Percentiles rank a stretch among this genome's conserved stretches.
Conservation (phyloP, 805 yeast species). For the Candida chilensis region DNA sequence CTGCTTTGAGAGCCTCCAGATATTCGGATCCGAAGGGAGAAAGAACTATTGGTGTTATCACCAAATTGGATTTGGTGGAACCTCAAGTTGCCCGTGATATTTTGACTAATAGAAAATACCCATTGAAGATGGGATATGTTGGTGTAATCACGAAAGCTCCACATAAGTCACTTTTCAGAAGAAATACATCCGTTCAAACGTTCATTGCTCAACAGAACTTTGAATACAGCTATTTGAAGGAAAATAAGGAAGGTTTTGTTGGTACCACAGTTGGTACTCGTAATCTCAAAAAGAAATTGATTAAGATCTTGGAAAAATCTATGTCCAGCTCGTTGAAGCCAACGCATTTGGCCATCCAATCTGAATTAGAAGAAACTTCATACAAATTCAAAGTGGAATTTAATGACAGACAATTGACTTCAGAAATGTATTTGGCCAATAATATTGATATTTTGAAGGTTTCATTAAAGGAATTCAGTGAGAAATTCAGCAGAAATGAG, state of each 20-base stretch:
- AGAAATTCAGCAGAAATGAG: constrained; percentile 75
- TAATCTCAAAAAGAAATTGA: constrained; percentile 67
- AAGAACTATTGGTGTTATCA: constrained; percentile 92
- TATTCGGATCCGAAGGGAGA: constrained; percentile 89
- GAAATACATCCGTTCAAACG: constrained; percentile 51
- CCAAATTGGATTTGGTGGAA: constrained; percentile 85
- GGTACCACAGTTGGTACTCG: constrained; percentile 74
- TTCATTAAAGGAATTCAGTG: constrained; percentile 80
- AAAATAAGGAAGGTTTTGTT: constrained; percentile 45
- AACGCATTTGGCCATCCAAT: constrained; percentile 75
- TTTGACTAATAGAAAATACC: constrained; percentile 74
- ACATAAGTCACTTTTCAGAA: constrained; percentile 36
- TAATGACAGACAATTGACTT: constrained; percentile 89
- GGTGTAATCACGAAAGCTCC: constrained; percentile 93
- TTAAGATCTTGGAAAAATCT: constrained; percentile 79
- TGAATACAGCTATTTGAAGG: constrained; percentile 47
- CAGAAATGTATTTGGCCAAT: constrained; percentile 89
- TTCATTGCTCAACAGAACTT: constrained; percentile 60
- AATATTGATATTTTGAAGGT: constrained; percentile 82
- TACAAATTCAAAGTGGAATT: constrained; percentile 94
- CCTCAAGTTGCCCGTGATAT: constrained; percentile 63
- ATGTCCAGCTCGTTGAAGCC: constrained; percentile 89
- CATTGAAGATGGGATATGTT: constrained; percentile 92
- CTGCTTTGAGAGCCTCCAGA: constrained; percentile 88
- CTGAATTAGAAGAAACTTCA: constrained; percentile 87